Evolutionary conservation across 176 grass and related monocot genomes (phyloP), one percentile per base, ranked within the genome.

Genomic region (Cenchrus purpureus): DNA sequence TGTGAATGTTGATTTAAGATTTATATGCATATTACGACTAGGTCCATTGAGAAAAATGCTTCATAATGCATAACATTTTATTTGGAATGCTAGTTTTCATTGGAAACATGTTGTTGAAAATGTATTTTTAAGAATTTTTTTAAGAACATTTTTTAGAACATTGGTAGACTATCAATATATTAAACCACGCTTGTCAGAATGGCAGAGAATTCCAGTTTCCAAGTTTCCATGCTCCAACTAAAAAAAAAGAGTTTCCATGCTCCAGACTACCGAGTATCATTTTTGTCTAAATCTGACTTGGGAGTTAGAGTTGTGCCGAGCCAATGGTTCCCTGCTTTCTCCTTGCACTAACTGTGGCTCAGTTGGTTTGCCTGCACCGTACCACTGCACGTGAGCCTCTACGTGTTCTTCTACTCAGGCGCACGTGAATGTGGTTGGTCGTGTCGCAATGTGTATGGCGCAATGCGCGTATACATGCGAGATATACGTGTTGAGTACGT

Each of bases 401-500:
- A 54, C 4, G n/a, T n/a, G 48, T 78, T 72, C 25, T 56, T 73
- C 0, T 16, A 72, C 69, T 73, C 56, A 65, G 80, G 77, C 63
- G 82, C 82, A 85, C 82, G 16, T 89, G 77, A 46, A 28, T 25
- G 53, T 44, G 32, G 57, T 43, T 82, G 76, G 51, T 13, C 43
- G 31, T 63, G 64, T 58, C 12, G 64, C 64, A 22, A 44, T 68
- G 49, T 65, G 65, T 31, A 71, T 64, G 55, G 31, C 28, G 37
- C 48, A 25, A 77, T 31, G 51, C 20, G 62, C 59, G 49, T 73
- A 42, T 74, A 57, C 42, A 51, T 22, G 78, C 50, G 37, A 14
- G 78, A 48, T 9, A 70, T 71, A 86, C 49, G 72, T 90, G 72
- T 90, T 50, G 83, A 86, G 37, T 40, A 40, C 37, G 71, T 76